A percentile compares a stretch with the other conserved stretches of the same genome.
phyloP scores from a whole-genome alignment of 495 filamentous ascomycete genomes.

The Penicillium bovifimosum region DNA sequence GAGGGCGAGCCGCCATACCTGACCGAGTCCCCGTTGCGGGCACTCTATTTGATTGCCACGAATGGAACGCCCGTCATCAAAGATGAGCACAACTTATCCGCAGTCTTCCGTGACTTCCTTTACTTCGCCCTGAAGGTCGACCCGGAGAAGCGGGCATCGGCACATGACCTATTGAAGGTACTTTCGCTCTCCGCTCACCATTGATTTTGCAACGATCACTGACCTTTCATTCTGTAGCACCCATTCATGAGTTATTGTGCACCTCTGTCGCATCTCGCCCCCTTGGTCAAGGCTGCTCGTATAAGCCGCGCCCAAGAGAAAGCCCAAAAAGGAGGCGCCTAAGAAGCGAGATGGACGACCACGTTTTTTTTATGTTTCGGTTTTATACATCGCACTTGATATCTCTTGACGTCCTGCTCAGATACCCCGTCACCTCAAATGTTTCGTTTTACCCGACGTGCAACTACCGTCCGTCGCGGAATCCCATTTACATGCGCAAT shows the following conservation, averaged over 20 bases:
- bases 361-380: conserved; percentile 13
- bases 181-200: conserved; percentile 22
- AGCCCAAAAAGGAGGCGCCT: conserved; percentile 53
- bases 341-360: conserved; percentile 37
- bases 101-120: conserved; percentile 83
- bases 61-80: conserved; percentile 95
- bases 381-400: conserved; percentile 21
- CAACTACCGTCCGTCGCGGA: conserved; percentile 14
- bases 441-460: conserved; percentile 31
- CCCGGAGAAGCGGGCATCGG: conserved; percentile 91
- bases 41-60: conserved; percentile 92
- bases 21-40: conserved; percentile 88
- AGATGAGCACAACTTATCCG: conserved; percentile 76
- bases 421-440: conserved; percentile 40
- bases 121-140: conserved; percentile 90
- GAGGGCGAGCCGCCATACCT: conserved; percentile 97
- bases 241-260: conserved; percentile 78
- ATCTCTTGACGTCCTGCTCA: conserved; percentile 34
- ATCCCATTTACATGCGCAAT: conserved; percentile 16
- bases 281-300: conserved; percentile 81
- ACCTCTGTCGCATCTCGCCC: conserved; percentile 67
- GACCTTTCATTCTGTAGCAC: conserved; percentile 55
- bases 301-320: conserved; percentile 80
- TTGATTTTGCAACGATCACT: conserved; percentile 14
- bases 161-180: conserved; percentile 87